A percentile compares a stretch with the other conserved stretches of the same genome.
Conservation (phyloP, 2,329 filamentous ascomycete genomes). For the Xylaria sp. region DNA sequence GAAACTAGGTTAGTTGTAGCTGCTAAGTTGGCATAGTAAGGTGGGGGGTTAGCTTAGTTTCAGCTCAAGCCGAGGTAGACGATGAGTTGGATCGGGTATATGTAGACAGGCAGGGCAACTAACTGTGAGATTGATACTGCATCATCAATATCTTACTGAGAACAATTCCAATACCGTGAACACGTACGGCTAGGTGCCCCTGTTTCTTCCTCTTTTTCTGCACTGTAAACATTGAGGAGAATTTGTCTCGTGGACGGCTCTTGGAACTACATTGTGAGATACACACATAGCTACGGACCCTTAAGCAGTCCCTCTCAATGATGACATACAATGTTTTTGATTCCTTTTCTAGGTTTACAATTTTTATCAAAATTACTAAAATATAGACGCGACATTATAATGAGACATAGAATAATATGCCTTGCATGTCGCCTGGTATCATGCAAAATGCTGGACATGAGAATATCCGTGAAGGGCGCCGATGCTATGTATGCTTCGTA, state of each 20-base stretch:
- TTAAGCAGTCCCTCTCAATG: background rate
- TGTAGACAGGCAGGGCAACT: background rate
- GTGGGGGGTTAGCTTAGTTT: background rate
- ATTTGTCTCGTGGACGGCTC: background rate
- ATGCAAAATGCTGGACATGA: conserved; percentile 16
- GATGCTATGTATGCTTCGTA: conserved; percentile 26
- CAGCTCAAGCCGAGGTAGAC: background rate
- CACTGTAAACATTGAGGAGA: background rate
- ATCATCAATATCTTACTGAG: background rate
- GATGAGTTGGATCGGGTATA: background rate
- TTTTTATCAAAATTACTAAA: conserved; percentile 24
- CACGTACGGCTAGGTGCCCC: no score
- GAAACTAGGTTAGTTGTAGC: background rate
- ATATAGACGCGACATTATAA: background rate
- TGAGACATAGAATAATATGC: conserved; percentile 1
- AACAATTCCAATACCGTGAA: no score
- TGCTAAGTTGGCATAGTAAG: background rate
- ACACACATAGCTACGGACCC: background rate
- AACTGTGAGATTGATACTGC: background rate
- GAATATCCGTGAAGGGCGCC: conserved; percentile 15
- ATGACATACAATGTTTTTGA: conserved; percentile 26
- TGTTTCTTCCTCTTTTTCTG: background rate
- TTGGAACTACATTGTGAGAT: background rate
- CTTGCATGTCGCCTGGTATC: conserved; percentile 19
- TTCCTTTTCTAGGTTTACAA: conserved; percentile 30